A percentile compares a stretch with the other conserved stretches of the same genome.
Evolutionary conservation across 108 stramenopile species (phyloP).

Genomic region (Cyclotella choctawhatcheeana): DNA sequence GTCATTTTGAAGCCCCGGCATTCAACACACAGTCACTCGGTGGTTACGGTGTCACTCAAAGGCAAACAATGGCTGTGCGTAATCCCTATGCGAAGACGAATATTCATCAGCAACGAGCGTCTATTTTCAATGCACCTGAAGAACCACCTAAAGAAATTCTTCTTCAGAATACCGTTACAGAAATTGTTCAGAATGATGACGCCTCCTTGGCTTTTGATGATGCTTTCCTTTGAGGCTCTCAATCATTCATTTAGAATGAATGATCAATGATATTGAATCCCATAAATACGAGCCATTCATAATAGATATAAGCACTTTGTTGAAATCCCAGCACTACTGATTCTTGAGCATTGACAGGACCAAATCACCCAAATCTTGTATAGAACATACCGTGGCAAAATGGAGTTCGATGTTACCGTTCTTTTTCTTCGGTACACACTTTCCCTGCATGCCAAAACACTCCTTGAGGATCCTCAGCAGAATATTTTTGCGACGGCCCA

Average conservation of each 20-base stretch:
- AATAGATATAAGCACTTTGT: too few species aligned
- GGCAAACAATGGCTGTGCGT: background rate
- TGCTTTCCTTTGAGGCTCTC: constrained; percentile 32
- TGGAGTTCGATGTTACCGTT: background rate
- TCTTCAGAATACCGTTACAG: constrained; percentile 1
- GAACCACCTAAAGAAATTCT: constrained; percentile 19
- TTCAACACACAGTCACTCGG: background rate
- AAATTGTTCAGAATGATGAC: constrained; percentile 16
- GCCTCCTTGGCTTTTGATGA: constrained; percentile 42
- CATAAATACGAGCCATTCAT: too few species aligned
- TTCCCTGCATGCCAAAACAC: constrained; percentile 68
- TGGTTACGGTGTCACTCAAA: background rate
- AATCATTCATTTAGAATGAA: constrained; percentile 17
- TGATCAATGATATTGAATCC: background rate
- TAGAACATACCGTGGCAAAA: constrained; percentile 14
- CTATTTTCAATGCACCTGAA: background rate
- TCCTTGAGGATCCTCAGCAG: constrained; percentile 64
- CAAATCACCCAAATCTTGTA: constrained; percentile 4
- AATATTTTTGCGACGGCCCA: constrained; percentile 57
- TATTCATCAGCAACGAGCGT: background rate
- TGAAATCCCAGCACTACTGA: background rate
- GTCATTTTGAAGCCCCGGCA: background rate
- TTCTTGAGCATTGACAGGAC: constrained; percentile 8
- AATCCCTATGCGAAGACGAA: background rate
- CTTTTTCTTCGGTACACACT: constrained; percentile 59